Conservation (phyloP, 805 yeast genomes). For the Pichia californica region DNA sequence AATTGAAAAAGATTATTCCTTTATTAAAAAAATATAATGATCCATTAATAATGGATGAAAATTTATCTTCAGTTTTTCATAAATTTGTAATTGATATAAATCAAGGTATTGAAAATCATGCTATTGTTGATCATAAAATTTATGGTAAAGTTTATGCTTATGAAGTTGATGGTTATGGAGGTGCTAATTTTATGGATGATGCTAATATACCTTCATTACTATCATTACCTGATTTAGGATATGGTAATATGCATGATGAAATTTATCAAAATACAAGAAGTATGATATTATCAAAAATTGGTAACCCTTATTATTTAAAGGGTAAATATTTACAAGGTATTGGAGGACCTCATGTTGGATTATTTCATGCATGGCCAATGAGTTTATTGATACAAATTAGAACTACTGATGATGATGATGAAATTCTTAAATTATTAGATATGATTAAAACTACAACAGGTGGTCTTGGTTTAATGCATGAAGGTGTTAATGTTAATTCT, state of each 20-base stretch:
- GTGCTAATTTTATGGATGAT: constrained; percentile 74
- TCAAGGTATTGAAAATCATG: constrained; percentile 55
- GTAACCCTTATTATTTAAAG: constrained; percentile 70
- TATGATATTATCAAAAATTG: constrained; percentile 61
- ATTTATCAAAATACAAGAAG: constrained; percentile 72
- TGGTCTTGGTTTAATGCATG: constrained; percentile 79
- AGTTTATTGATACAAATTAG: constrained; percentile 67
- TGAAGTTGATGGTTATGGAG: constrained; percentile 85
- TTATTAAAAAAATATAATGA: constrained; percentile 18
- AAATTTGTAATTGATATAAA: constrained; percentile 38
- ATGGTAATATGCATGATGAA: constrained; percentile 40
- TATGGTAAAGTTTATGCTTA: constrained; percentile 80
- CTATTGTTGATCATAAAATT: constrained; percentile 56
- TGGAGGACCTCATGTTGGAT: constrained; percentile 90
- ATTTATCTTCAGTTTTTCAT: constrained; percentile 25
- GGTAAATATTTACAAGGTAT: constrained; percentile 67
- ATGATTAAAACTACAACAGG: constrained; percentile 56
- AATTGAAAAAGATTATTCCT: constrained; percentile 37
- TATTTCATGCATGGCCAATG: constrained; percentile 87
- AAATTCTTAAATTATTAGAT: constrained; percentile 46
- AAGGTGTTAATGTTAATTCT: constrained; percentile 61
- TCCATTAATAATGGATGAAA: constrained; percentile 8
- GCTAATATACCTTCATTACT: constrained; percentile 82
- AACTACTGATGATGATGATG: constrained; percentile 66
- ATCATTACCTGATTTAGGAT: constrained; percentile 77